Percentiles rank a stretch among this genome's conserved stretches.
Conservation (phyloP, 345 rosid species). For the Laguncularia racemosa region DNA sequence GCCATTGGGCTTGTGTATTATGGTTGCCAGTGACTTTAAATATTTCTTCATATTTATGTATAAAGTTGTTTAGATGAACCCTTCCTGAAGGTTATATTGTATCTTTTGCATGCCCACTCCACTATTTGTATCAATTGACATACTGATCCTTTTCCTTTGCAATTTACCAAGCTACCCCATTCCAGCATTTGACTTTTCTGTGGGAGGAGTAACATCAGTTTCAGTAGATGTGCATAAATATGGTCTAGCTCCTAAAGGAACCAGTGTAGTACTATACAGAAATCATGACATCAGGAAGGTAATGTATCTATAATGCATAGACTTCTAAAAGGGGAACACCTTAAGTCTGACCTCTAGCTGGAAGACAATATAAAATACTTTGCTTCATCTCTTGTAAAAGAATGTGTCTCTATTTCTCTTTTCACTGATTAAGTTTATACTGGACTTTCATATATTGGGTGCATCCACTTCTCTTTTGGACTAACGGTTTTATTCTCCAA, state of each 20-base stretch:
- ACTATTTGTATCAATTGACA: not conserved
- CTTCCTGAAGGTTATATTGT: too few relatives aligned
- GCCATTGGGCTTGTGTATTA: too few relatives aligned
- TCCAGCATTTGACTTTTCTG: slow-evolving; percentile 83
- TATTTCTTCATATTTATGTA: too few relatives aligned
- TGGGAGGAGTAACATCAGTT: slow-evolving; percentile 82
- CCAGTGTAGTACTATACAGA: slow-evolving; percentile 85
- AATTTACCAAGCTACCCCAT: slow-evolving; percentile 52
- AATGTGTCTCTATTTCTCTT: too few relatives aligned
- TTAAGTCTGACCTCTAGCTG: too few relatives aligned
- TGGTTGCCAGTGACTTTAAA: too few relatives aligned
- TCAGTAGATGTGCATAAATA: slow-evolving; percentile 92
- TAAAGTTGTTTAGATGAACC: too few relatives aligned
- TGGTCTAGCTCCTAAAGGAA: slow-evolving; percentile 96
- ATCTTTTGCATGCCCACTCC: too few relatives aligned
- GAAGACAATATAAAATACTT: too few relatives aligned
- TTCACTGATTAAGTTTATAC: slow-evolving; percentile 14
- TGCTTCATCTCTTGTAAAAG: too few relatives aligned
- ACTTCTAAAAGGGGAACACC: not conserved
- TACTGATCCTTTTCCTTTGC: not conserved
- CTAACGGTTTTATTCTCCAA: slow-evolving; percentile 15
- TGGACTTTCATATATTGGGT: not conserved
- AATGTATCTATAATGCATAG: not conserved
- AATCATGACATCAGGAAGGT: slow-evolving; percentile 98
- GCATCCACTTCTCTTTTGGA: slow-evolving; percentile 6